These are phyloP conservation scores for Trichomonas gallinae DNA, from an alignment of 208 protist species.

Conservation along the genomic window DNA sequence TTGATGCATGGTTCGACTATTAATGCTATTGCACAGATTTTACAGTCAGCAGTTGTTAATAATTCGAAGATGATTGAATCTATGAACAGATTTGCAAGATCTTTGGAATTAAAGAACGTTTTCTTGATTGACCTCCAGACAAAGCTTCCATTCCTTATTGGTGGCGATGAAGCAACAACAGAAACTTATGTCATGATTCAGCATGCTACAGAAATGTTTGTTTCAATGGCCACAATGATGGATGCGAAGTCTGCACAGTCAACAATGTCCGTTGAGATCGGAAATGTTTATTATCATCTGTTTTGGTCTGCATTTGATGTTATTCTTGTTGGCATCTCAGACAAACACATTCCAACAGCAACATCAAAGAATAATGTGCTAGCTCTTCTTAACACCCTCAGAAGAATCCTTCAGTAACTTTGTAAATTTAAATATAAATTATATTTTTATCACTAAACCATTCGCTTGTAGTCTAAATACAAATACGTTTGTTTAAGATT, in stretches of 20 bases:
- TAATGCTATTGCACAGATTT: not conserved
- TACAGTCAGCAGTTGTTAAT: not conserved
- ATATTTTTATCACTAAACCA: too few species aligned
- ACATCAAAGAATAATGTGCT: slow-evolving; percentile 1
- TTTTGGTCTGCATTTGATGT: slow-evolving; percentile 17
- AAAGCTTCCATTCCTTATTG: not conserved
- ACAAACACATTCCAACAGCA: not conserved
- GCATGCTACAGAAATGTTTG: not conserved
- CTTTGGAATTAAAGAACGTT: not conserved
- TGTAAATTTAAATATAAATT: too few species aligned
- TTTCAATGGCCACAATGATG: not conserved
- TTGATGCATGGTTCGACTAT: not conserved
- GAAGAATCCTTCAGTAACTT: not conserved
- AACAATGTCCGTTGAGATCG: not conserved
- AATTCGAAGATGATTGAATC: not conserved
- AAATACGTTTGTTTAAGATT: too few species aligned
- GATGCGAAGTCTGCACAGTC: not conserved
- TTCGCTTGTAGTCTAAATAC: too few species aligned
- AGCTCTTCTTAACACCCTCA: not conserved
- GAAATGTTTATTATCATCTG: not conserved
- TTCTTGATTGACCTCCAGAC: not conserved
- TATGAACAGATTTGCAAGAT: not conserved
- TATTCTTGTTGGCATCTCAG: not conserved
- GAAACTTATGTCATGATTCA: not conserved
- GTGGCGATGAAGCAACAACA: not conserved